Evolutionary conservation across 345 rosid genomes (phyloP).

Genomic region (Eutrema japonicum): DNA sequence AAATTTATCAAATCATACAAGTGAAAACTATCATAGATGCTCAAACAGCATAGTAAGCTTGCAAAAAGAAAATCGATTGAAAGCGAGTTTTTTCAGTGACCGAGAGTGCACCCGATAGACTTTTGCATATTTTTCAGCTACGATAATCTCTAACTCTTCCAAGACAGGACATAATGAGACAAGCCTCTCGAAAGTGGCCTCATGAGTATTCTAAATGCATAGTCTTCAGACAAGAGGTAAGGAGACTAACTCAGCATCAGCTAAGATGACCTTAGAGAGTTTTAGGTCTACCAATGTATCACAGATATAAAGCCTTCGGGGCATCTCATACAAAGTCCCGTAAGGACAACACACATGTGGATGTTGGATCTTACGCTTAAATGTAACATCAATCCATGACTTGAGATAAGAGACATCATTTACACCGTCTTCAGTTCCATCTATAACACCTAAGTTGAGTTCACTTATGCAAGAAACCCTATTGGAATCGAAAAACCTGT

Average conservation of each 20-base stretch:
- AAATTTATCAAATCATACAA: too few species aligned
- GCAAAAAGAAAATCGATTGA: too few species aligned
- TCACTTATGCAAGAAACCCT: background rate
- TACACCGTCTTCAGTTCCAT: background rate
- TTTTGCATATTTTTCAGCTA: background rate
- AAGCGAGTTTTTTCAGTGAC: background rate
- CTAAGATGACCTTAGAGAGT: background rate
- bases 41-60: background rate
- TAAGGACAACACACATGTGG: background rate
- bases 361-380: background rate
- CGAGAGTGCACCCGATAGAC: conserved; percentile 13
- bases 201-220: background rate
- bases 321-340: background rate
- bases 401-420: background rate
- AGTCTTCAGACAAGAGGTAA: conserved; percentile 25
- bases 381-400: background rate
- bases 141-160: background rate
- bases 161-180: background rate
- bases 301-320: background rate
- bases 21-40: background rate
- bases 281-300: conserved; percentile 5
- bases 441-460: background rate
- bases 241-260: background rate
- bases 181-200: background rate
- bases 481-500: background rate